Evolutionary conservation across 2,329 filamentous ascomycete genomes (phyloP).

Genomic region (Acrocalymma vagum): DNA sequence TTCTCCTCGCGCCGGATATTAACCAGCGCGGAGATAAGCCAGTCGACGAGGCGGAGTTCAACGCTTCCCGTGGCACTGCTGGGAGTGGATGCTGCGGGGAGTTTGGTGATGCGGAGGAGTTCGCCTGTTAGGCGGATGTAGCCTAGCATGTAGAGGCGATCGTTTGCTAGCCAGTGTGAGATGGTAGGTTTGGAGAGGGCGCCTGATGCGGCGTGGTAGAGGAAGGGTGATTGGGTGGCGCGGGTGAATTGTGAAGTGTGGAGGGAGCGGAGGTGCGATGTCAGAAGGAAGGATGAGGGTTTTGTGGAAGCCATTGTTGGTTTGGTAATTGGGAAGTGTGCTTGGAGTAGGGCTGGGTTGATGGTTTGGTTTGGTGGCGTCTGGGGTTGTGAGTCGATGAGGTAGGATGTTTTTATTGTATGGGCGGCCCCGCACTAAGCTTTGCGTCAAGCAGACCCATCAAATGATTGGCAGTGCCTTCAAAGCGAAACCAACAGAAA

Average conservation of each 20-base stretch:
- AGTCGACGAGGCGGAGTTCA: constrained; percentile 33
- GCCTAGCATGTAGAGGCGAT: constrained; percentile 41
- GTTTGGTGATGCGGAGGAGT: constrained; percentile 26
- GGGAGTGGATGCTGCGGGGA: constrained; percentile 19
- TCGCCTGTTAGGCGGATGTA: constrained; percentile 37
- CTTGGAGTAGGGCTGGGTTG: no score
- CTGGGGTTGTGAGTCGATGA: no score
- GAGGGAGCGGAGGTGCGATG: constrained; percentile 39
- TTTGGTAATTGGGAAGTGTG: no score
- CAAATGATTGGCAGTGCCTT: no score
- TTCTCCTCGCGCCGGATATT: constrained; percentile 41
- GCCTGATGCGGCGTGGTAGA: constrained; percentile 37
- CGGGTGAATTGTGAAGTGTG: constrained; percentile 34
- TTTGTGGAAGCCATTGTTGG: constrained; percentile 11
- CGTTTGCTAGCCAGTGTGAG: constrained; percentile 45
- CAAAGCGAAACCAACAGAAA: no score
- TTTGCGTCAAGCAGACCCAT: no score
- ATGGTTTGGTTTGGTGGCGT: no score
- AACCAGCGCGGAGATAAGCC: constrained; percentile 40
- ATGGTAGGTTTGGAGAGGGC: constrained; percentile 38
- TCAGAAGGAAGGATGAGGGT: no score
- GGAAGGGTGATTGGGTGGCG: constrained; percentile 40
- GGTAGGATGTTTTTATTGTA: no score
- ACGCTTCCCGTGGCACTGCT: constrained; percentile 23
- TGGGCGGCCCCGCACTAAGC: no score